Base-by-base conservation (phyloP, 306 rosid genomes). In the Castanea mollissima region DNA sequence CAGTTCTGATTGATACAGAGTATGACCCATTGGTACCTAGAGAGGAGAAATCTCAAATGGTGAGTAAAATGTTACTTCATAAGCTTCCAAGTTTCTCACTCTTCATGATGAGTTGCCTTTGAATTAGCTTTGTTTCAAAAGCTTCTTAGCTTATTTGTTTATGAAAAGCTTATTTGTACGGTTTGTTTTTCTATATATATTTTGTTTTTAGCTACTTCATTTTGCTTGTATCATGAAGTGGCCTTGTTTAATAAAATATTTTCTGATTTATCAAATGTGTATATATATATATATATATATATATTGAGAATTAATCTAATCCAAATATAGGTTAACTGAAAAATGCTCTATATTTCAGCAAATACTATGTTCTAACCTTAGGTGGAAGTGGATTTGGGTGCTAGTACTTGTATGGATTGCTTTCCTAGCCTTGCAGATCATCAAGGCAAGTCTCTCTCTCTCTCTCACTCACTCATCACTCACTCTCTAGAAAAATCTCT, bases 381-480 rank as follows among this genome's bases (percentile, higher is more conserved):
- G 83, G 71, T 94, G 97, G 98, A 87, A 88, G 78, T 81, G 87
- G 87, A 34, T 88, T 62, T 46, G 81, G 29, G 87, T 84, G 31
- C 74, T 92, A 69, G 7, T 89, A 13, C 12, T 16, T 27, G 92
- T 92, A 18, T 94, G 97, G 98, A 76, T 58, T 76, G 69, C 57
- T 82, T 94, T 92, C 83, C 89, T 94, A 44, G 77, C 83, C 57
- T 85, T 94, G 79, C 97, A 94, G 84, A 75, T 94, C 81, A 38
- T 91, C 71, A 94, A 92, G 92, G 98, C 74, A 65, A 92, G 77
- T 68, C 51, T 65, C 13, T 56, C 58, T 76, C 32, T 76, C 49
- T 73, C 75, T 80, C 49, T 74, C 76, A 64, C 32, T 13, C 75
- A 58, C 55, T 46, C 69, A 51, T 57, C 62, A 19, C 44, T 52